These are phyloP conservation scores for Apiospora rasikravindrae DNA, from an alignment of 2,329 filamentous ascomycete genomes.

Conservation along the genomic window DNA sequence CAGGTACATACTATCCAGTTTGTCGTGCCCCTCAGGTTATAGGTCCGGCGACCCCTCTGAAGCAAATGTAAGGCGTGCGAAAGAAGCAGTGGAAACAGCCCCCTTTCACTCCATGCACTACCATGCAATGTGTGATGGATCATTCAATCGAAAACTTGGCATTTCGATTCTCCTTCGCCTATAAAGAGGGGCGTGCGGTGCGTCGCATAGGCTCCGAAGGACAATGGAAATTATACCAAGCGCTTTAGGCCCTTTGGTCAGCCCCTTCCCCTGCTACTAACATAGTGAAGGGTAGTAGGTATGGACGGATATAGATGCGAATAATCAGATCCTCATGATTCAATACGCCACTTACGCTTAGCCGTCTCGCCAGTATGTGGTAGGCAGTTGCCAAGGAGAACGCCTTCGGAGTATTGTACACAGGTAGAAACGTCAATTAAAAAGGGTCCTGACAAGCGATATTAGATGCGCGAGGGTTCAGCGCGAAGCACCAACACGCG, in stretches of 20 bases:
- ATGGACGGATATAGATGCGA: neutral
- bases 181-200: conserved; percentile 6
- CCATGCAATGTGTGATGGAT: neutral
- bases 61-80: neutral
- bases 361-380: neutral
- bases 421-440: conserved; percentile 14
- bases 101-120: neutral
- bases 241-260: neutral
- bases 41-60: neutral
- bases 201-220: neutral
- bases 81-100: conserved; percentile 8
- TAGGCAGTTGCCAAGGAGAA: neutral
- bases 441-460: conserved; percentile 8
- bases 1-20: neutral
- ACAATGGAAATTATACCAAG: conserved; percentile 7
- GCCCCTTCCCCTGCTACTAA: neutral
- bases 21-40: neutral
- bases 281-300: neutral
- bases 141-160: conserved; percentile 1
- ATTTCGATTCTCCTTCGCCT: conserved; percentile 1
- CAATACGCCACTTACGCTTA: neutral
- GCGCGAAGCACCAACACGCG: neutral
- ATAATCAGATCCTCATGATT: neutral
- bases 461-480: conserved; percentile 1
- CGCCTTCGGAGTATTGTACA: neutral